phyloP scores from a whole-genome alignment of 2,329 filamentous ascomycete species.

The Ophiostoma quercus region DNA sequence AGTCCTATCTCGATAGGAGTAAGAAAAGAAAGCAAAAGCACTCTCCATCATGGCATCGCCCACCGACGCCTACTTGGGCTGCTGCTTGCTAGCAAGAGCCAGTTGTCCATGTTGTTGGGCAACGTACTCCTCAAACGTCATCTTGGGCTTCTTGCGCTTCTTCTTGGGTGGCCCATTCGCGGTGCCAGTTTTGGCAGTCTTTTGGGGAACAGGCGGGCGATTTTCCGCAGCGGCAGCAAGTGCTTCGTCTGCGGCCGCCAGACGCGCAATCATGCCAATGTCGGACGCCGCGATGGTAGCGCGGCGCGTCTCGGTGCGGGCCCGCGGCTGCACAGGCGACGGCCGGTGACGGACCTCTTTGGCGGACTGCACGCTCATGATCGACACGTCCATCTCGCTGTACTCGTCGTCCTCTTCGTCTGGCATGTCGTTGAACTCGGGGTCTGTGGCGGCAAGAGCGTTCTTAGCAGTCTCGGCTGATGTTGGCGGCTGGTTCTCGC shows the following conservation, averaged over 20 bases:
- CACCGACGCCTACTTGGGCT: background rate
- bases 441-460: background rate
- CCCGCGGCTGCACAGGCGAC: background rate
- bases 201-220: background rate
- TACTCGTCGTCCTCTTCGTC: background rate
- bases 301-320: background rate
- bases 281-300: background rate
- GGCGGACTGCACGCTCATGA: constrained; percentile 5
- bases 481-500: background rate
- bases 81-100: background rate
- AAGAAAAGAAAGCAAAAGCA: background rate
- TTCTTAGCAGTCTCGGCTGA: background rate
- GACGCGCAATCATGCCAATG: background rate
- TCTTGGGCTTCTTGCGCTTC: background rate
- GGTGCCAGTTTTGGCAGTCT: background rate
- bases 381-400: background rate
- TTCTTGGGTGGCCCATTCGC: background rate
- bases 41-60: background rate
- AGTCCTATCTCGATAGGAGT: too few species aligned
- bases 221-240: background rate
- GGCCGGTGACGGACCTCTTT: background rate
- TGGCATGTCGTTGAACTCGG: background rate
- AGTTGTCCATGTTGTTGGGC: background rate
- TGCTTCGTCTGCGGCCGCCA: background rate
- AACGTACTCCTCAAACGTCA: background rate